phyloP scores from a whole-genome alignment of 352 stramenopile species.

The Globisporangium parvum region DNA sequence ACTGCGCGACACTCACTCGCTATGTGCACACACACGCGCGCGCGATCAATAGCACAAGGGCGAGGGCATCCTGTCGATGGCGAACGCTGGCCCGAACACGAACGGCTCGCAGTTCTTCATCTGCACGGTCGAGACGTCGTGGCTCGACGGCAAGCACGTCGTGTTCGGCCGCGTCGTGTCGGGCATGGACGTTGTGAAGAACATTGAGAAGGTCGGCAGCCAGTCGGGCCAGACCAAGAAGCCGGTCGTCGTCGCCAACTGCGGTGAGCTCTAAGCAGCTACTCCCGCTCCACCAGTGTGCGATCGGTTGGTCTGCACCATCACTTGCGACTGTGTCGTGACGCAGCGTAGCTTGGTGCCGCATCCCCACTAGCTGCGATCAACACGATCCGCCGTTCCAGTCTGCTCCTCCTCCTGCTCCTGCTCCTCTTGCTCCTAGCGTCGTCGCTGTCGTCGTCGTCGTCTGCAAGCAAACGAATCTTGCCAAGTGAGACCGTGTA shows the following conservation, averaged over 20 bases:
- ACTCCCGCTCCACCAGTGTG: background rate
- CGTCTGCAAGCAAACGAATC: too few species aligned
- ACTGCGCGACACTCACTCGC: background rate
- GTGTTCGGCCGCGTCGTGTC: slow-evolving; percentile 96
- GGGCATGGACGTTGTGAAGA: slow-evolving; percentile 97
- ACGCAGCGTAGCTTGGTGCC: too few species aligned
- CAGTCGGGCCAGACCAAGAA: slow-evolving; percentile 88
- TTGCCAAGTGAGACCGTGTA: too few species aligned
- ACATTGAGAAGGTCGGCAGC: slow-evolving; percentile 94
- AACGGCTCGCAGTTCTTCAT: slow-evolving; percentile 99
- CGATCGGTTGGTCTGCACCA: background rate
- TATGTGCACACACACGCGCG: background rate
- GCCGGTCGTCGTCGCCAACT: slow-evolving; percentile 93
- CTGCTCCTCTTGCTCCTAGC: too few species aligned
- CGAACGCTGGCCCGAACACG: slow-evolving; percentile 95
- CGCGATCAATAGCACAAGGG: slow-evolving; percentile 90
- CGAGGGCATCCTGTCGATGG: slow-evolving; percentile 93
- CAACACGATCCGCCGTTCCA: too few species aligned
- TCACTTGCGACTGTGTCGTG: background rate
- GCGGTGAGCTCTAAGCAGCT: slow-evolving; percentile 85
- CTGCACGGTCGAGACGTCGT: slow-evolving; percentile 86
- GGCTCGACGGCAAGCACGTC: slow-evolving; percentile 90
- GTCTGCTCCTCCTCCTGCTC: too few species aligned
- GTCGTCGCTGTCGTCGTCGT: too few species aligned
- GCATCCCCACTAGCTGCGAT: too few species aligned